phyloP scores from a whole-genome alignment of 176 grass and related monocot genomes.

The Thinopyrum elongatum region DNA sequence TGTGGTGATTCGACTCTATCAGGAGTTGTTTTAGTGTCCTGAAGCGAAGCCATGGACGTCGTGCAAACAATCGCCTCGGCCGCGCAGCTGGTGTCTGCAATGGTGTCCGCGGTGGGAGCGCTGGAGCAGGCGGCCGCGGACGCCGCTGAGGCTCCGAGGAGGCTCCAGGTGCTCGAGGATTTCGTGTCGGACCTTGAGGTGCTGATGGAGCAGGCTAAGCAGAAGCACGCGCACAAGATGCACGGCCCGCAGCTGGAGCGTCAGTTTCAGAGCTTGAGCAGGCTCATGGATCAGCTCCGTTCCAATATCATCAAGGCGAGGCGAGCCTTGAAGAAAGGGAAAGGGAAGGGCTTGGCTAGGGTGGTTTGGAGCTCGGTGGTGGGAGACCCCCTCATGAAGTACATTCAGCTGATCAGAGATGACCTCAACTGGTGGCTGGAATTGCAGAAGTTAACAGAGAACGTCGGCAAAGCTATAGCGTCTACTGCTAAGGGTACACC shows the following conservation, averaged over 20 bases:
- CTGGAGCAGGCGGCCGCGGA: slow-evolving; percentile 60
- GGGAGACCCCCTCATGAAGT: slow-evolving; percentile 58
- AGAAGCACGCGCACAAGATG: slow-evolving; percentile 51
- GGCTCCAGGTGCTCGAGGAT: slow-evolving; percentile 58
- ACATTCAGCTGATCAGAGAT: slow-evolving; percentile 56
- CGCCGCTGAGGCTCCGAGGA: slow-evolving; percentile 49
- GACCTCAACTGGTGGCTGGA: slow-evolving; percentile 81
- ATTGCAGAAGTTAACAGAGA: slow-evolving; percentile 50
- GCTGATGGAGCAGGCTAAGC: slow-evolving; percentile 43
- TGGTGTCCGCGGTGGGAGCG: slow-evolving; percentile 51
- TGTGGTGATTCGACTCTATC: background rate
- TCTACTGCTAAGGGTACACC: slow-evolving; percentile 41
- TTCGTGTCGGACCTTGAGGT: slow-evolving; percentile 54
- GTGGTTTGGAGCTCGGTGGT: slow-evolving; percentile 60
- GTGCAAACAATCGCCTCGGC: slow-evolving; percentile 56
- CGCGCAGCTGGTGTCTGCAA: slow-evolving; percentile 52
- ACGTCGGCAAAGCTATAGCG: slow-evolving; percentile 29
- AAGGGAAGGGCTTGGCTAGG: slow-evolving; percentile 48
- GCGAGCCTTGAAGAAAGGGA: slow-evolving; percentile 49
- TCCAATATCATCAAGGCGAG: slow-evolving; percentile 51
- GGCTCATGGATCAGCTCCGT: slow-evolving; percentile 43
- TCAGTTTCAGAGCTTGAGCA: slow-evolving; percentile 54
- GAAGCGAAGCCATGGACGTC: slow-evolving; percentile 36
- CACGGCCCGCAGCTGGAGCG: slow-evolving; percentile 51
- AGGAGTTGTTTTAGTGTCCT: background rate